Base-by-base conservation (phyloP, 192 early-diverging fungal species). In the Linnemannia hyalina region DNA sequence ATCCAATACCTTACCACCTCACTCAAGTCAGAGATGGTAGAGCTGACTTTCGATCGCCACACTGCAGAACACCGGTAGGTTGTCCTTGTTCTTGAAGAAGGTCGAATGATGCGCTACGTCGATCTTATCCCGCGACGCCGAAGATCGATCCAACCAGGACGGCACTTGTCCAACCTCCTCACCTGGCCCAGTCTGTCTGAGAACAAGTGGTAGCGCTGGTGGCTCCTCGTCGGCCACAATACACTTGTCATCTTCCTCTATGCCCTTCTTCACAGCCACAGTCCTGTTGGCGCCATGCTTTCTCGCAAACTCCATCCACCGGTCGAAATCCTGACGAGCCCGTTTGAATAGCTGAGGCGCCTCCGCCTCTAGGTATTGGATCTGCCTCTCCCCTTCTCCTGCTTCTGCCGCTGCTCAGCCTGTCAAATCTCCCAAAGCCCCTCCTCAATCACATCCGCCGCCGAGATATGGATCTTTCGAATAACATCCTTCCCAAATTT, bases 21-120 rank as follows among this genome's bases (percentile, higher is more conserved):
- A 0, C 76, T 46, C 8, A 89, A 26, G 4, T 76, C 76, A 36
- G 79, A 76, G 70, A 86, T 76, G 80, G 36, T 75, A 78, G 26
- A 90, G 78, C 36, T 88, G 82, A n/a, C 78, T 85, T 60, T 90
- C 89, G 41, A 90, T 90, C 4, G 89, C 79, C 35, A 85, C 55
- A 76, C 87, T 88, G 78, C 80, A 88, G 52, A 88, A 90, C 6
- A 78, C 77, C 13, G 89, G 89, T 22, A 90, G 76, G 68, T 80
- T 36, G 10, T 23, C 22, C 18, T n/a, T 68, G 69, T 78, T 74
- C 11, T 63, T 42, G 60, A 90, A 90, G 16, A 90, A 78, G 0
- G 80, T 49, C 49, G 40, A 47, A 69, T 90, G 89, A 47, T 20
- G 55, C 6, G n/a, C n/a, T 23, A 60, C 76, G 6, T 86, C 68